Conservation (phyloP, 2,329 filamentous ascomycete genomes). For the Cytospora leucostoma region DNA sequence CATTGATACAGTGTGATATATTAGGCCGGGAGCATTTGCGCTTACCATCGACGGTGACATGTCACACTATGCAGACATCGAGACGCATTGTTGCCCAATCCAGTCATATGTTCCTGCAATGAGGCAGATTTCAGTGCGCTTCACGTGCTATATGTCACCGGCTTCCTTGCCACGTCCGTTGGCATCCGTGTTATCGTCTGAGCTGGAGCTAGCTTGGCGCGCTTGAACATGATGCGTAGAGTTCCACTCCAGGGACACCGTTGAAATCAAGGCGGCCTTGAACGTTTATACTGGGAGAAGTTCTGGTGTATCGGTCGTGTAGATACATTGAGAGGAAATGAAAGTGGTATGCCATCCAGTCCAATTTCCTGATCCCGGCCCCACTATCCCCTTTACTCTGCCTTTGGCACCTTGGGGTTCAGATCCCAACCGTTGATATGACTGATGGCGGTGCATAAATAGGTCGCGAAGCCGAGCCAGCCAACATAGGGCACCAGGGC, state of each 20-base stretch:
- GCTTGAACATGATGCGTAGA: constrained; percentile 28
- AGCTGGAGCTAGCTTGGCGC: constrained; percentile 26
- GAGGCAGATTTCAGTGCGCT: background rate
- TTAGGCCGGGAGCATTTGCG: too few relatives aligned
- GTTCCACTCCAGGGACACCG: constrained; percentile 29
- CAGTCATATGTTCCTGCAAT: background rate
- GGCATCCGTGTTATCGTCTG: constrained; percentile 32
- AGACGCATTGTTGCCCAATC: background rate
- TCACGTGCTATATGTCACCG: constrained; percentile 22
- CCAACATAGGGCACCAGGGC: constrained; percentile 77
- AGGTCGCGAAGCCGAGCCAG: constrained; percentile 89
- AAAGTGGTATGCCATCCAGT: background rate
- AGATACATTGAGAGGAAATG: constrained; percentile 19
- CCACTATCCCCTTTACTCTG: constrained; percentile 24
- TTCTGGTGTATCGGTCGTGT: constrained; percentile 34
- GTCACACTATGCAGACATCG: too few relatives aligned
- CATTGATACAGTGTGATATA: too few relatives aligned
- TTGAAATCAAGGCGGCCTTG: constrained; percentile 29
- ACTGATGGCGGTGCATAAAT: constrained; percentile 71
- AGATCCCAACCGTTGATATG: constrained; percentile 71
- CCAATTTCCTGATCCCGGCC: background rate
- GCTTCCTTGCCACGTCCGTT: constrained; percentile 23
- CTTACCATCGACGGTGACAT: too few relatives aligned
- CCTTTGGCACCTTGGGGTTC: constrained; percentile 36
- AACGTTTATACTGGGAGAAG: constrained; percentile 35